Conservation (phyloP, 176 grass and related monocot species). For the Eleusine indica region DNA sequence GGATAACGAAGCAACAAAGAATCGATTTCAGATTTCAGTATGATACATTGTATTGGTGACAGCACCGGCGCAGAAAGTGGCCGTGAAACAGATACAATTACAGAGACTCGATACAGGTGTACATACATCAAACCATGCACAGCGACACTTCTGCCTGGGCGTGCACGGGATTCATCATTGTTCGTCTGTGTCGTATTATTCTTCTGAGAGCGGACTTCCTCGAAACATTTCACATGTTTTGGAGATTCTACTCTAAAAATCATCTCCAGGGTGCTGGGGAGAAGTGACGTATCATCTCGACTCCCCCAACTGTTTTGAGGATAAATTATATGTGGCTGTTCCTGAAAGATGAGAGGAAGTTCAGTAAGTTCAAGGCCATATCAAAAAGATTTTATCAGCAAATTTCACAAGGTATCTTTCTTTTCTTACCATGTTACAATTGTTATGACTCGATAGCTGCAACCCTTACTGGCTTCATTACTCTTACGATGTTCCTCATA, state of each 20-base stretch:
- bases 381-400: neutral
- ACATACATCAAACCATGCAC: conserved; percentile 16
- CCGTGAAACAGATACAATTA: conserved; percentile 24
- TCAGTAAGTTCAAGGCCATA: neutral
- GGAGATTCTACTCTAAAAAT: conserved; percentile 54
- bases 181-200: conserved; percentile 19
- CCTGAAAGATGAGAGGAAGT: conserved; percentile 35
- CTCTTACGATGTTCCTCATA: conserved; percentile 65
- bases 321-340: conserved; percentile 20
- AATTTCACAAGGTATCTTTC: neutral
- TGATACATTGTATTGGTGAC: conserved; percentile 17
- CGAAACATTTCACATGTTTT: neutral
- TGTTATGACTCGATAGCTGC: conserved; percentile 57
- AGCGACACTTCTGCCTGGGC: conserved; percentile 45
- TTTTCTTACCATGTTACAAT: conserved; percentile 39
- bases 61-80: neutral
- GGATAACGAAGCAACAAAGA: neutral
- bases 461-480: conserved; percentile 84
- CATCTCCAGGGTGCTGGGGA: conserved; percentile 42
- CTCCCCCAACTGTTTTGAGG: neutral
- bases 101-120: conserved; percentile 16
- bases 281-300: conserved; percentile 43
- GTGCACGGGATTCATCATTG: neutral
- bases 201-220: conserved; percentile 17
- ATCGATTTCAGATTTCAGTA: conserved; percentile 4